These are phyloP conservation scores for Novakomyces olei DNA, from an alignment of 805 yeast genomes.

Conservation along the genomic window DNA sequence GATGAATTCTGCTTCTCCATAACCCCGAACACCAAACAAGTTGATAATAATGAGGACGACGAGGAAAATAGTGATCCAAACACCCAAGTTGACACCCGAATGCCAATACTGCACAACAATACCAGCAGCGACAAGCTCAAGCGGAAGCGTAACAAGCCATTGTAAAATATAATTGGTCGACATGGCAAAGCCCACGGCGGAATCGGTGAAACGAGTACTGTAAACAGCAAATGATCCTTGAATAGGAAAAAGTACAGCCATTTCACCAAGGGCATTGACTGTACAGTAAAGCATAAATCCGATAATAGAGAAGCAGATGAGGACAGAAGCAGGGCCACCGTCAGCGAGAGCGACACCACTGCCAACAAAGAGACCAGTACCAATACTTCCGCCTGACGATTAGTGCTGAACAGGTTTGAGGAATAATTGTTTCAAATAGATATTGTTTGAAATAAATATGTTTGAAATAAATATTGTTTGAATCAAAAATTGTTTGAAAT, in stretches of 20 bases:
- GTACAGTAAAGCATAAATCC: conserved; percentile 32
- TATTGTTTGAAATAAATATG: too few relatives aligned
- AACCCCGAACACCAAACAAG: conserved; percentile 34
- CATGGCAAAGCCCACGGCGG: conserved; percentile 48
- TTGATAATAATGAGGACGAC: conserved; percentile 28
- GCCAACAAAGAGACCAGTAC: conserved; percentile 40
- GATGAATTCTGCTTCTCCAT: conserved; percentile 48
- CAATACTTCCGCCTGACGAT: conserved; percentile 68
- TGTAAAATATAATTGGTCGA: conserved; percentile 53
- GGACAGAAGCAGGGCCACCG: conserved; percentile 33
- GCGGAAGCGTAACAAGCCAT: conserved; percentile 42
- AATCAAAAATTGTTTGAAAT: too few relatives aligned
- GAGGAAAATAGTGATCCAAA: conserved; percentile 35
- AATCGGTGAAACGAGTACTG: conserved; percentile 41
- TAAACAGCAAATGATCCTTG: conserved; percentile 41
- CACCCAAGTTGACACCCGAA: conserved; percentile 26
- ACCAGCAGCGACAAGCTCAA: conserved; percentile 44
- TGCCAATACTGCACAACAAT: conserved; percentile 34
- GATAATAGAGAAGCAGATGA: conserved; percentile 28
- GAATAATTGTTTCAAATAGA: too few relatives aligned
- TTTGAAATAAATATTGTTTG: too few relatives aligned
- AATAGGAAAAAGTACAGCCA: conserved; percentile 45
- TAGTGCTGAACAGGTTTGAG: too few relatives aligned
- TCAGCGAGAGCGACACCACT: conserved; percentile 18
- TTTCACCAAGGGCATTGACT: conserved; percentile 33